These are phyloP conservation scores for Phytophthora sansomeana DNA, from an alignment of 352 stramenopile genomes.

Conservation along the genomic window DNA sequence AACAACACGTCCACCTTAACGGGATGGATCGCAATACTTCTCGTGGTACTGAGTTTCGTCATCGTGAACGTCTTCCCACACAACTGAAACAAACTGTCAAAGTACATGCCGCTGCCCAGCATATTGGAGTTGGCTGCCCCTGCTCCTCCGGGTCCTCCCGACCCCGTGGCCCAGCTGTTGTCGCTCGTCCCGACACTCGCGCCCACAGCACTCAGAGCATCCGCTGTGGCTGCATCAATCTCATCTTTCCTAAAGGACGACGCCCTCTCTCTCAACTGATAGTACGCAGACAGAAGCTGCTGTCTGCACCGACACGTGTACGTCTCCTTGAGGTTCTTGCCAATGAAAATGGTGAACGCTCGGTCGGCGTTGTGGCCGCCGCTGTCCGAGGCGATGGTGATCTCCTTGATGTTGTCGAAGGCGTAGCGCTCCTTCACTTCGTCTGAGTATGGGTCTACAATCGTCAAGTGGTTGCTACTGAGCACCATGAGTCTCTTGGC, in stretches of 20 bases:
- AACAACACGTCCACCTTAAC: constrained; percentile 81
- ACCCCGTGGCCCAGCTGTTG: constrained; percentile 39
- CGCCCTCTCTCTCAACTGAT: constrained; percentile 80
- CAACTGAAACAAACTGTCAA: constrained; percentile 88
- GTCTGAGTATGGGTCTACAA: constrained; percentile 86
- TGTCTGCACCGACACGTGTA: constrained; percentile 87
- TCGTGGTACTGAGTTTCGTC: constrained; percentile 86
- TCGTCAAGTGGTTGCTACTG: constrained; percentile 81
- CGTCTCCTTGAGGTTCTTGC: constrained; percentile 88
- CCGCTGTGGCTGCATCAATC: constrained; percentile 54
- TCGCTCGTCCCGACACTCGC: constrained; percentile 40
- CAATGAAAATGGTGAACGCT: constrained; percentile 85
- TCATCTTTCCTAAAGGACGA: constrained; percentile 78
- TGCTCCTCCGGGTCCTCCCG: constrained; percentile 22
- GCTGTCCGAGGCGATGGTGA: constrained; percentile 77
- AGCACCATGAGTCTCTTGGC: constrained; percentile 85
- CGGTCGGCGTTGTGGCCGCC: constrained; percentile 74
- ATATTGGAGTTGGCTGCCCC: constrained; percentile 24
- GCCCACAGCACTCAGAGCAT: constrained; percentile 50
- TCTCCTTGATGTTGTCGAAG: constrained; percentile 91
- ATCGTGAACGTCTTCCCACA: constrained; percentile 88
- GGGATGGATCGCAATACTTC: constrained; percentile 66
- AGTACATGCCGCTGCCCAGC: constrained; percentile 83
- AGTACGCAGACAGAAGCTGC: constrained; percentile 88
- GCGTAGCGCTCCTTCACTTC: constrained; percentile 88